These are phyloP conservation scores for Dothideomycetes sp. DNA, from an alignment of 2,329 filamentous ascomycete genomes.

Conservation along the genomic window DNA sequence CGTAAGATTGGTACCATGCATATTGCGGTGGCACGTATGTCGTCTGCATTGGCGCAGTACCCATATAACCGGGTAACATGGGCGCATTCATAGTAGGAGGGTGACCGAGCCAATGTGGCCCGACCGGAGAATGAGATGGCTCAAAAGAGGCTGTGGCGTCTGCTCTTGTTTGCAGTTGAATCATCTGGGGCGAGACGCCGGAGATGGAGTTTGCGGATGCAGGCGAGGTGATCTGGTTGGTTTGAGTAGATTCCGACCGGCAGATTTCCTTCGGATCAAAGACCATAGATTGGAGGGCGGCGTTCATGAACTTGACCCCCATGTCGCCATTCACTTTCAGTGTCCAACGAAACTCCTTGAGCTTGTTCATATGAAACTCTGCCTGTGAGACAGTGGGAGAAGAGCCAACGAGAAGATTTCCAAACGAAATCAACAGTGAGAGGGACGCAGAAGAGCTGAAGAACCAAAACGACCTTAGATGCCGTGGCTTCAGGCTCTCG, in stretches of 20 bases:
- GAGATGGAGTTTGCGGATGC: neutral
- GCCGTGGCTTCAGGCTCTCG: slow-evolving; percentile 35
- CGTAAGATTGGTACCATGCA: too few relatives aligned
- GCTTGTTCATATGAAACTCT: slow-evolving; percentile 26
- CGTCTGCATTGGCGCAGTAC: too few relatives aligned
- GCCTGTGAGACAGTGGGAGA: slow-evolving; percentile 27
- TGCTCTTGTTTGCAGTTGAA: neutral
- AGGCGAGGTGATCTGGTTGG: neutral
- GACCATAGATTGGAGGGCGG: slow-evolving; percentile 21
- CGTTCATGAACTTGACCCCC: slow-evolving; percentile 35
- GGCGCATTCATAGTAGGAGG: too few relatives aligned
- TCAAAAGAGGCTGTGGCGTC: too few relatives aligned
- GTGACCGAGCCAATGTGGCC: too few relatives aligned
- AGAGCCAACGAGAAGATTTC: slow-evolving; percentile 31
- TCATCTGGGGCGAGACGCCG: neutral
- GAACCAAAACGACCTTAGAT: slow-evolving; percentile 41
- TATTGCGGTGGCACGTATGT: too few relatives aligned
- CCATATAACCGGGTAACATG: too few relatives aligned
- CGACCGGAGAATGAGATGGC: too few relatives aligned
- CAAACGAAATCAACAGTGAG: slow-evolving; percentile 34
- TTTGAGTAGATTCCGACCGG: neutral
- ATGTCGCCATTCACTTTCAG: slow-evolving; percentile 34
- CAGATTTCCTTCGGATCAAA: slow-evolving; percentile 6
- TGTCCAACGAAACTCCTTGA: slow-evolving; percentile 35
- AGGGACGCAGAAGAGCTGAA: slow-evolving; percentile 36